These are phyloP conservation scores for Scutellaria baicalensis DNA, from an alignment of 257 asterid genomes.

Conservation along the genomic window DNA sequence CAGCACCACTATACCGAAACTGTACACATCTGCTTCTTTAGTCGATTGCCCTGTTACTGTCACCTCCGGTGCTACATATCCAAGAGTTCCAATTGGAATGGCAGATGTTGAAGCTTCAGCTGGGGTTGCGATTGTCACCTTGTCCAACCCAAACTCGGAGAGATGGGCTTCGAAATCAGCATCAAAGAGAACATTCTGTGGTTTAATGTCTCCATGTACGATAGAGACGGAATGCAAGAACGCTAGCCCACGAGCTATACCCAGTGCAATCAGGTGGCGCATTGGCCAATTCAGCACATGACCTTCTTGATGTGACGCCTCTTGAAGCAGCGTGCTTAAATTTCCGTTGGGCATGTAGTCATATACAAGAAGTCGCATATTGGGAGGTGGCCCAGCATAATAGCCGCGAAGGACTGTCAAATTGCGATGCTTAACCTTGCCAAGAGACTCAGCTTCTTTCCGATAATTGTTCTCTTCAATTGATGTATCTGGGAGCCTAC, in stretches of 20 bases:
- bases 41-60: conserved; percentile 44
- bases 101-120: conserved; percentile 61
- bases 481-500: conserved; percentile 62
- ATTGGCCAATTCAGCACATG: conserved; percentile 90
- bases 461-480: conserved; percentile 51
- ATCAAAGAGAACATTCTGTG: conserved; percentile 75
- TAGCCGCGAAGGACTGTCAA: conserved; percentile 81
- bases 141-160: conserved; percentile 68
- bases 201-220: conserved; percentile 63
- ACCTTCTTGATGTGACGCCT: conserved; percentile 86
- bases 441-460: conserved; percentile 75
- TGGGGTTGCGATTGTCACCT: conserved; percentile 37
- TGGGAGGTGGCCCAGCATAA: conserved; percentile 78
- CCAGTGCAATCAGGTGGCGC: conserved; percentile 82
- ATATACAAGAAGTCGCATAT: conserved; percentile 55
- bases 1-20: conserved; percentile 65
- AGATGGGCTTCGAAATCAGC: conserved; percentile 92
- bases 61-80: conserved; percentile 69
- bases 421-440: conserved; percentile 67
- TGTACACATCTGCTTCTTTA: conserved; percentile 61
- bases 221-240: conserved; percentile 52
- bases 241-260: conserved; percentile 76
- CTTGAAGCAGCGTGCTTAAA: conserved; percentile 68
- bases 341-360: conserved; percentile 94
- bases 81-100: conserved; percentile 51